Percentiles rank a stretch among this genome's conserved stretches.
phyloP scores from a whole-genome alignment of 2,329 filamentous ascomycete genomes.

The Fusarium sororula region DNA sequence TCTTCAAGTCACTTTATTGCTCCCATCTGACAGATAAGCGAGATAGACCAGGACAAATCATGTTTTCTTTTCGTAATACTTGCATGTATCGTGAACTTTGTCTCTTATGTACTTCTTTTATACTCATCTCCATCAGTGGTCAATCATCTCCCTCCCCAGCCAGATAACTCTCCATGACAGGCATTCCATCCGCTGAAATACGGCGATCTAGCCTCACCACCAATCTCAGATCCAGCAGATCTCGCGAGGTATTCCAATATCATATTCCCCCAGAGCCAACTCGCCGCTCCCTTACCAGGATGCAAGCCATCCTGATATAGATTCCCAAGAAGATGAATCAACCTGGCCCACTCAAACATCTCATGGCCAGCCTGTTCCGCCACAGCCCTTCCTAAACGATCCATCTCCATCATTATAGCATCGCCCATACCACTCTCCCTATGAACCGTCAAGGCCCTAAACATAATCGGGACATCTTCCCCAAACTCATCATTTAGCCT shows the following conservation, averaged over 20 bases:
- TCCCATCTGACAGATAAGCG: too few relatives aligned
- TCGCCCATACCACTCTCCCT: constrained; percentile 22
- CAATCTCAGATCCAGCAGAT: neutral
- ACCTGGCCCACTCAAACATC: constrained; percentile 29
- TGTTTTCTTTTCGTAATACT: too few relatives aligned
- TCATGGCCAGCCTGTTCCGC: constrained; percentile 33
- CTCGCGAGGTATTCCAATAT: constrained; percentile 24
- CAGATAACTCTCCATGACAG: neutral
- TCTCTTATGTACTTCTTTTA: too few relatives aligned
- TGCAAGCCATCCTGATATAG: constrained; percentile 16
- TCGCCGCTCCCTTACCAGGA: constrained; percentile 23
- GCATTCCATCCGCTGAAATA: constrained; percentile 22
- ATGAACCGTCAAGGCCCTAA: constrained; percentile 24
- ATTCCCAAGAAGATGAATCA: constrained; percentile 19
- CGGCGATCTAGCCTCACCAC: neutral
- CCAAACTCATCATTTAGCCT: constrained; percentile 21
- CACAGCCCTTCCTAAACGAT: constrained; percentile 25
- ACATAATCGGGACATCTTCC: constrained; percentile 14
- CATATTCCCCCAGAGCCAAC: constrained; percentile 34
- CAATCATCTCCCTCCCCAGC: neutral
- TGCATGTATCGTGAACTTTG: too few relatives aligned
- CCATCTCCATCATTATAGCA: constrained; percentile 31
- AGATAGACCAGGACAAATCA: too few relatives aligned
- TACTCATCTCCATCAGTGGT: too few relatives aligned
- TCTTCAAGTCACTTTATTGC: too few relatives aligned